Percentiles rank a stretch among this genome's conserved stretches.
These are phyloP conservation scores for Suillus weaverae DNA, from an alignment of 768 basidiomycete species.

Conservation along the genomic window DNA sequence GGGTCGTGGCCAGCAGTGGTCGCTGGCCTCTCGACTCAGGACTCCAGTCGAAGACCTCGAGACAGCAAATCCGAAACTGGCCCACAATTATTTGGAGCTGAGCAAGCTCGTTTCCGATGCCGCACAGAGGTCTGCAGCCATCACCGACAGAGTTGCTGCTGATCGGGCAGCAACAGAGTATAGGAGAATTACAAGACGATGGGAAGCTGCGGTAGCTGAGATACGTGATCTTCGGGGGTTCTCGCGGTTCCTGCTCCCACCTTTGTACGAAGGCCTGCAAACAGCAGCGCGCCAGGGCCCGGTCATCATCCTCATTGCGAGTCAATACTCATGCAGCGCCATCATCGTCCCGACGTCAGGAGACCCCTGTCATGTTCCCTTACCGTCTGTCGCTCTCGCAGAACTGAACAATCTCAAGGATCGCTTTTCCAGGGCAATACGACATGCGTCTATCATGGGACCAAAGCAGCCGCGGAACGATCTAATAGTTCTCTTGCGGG, in stretches of 20 bases:
- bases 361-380: not conserved
- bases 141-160: not conserved
- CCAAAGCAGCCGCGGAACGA: not conserved
- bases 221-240: not conserved
- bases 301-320: not conserved
- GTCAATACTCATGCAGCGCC: not conserved
- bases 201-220: not conserved
- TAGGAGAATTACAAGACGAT: not conserved
- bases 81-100: not conserved
- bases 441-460: not conserved
- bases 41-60: slow-evolving; percentile 10
- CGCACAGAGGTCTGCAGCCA: not conserved
- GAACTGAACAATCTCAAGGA: not conserved
- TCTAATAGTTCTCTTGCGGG: not conserved
- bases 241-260: not conserved
- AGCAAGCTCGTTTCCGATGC: not conserved
- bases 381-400: not conserved
- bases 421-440: not conserved
- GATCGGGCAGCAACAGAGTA: not conserved
- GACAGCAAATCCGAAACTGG: not conserved
- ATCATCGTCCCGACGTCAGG: not conserved
- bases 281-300: not conserved
- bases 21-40: slow-evolving; percentile 25
- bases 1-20: slow-evolving; percentile 24
- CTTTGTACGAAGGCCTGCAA: not conserved